These are phyloP conservation scores for Anthracocystis panici-leucophaei DNA, from an alignment of 1,284 basidiomycete species.

Conservation along the genomic window DNA sequence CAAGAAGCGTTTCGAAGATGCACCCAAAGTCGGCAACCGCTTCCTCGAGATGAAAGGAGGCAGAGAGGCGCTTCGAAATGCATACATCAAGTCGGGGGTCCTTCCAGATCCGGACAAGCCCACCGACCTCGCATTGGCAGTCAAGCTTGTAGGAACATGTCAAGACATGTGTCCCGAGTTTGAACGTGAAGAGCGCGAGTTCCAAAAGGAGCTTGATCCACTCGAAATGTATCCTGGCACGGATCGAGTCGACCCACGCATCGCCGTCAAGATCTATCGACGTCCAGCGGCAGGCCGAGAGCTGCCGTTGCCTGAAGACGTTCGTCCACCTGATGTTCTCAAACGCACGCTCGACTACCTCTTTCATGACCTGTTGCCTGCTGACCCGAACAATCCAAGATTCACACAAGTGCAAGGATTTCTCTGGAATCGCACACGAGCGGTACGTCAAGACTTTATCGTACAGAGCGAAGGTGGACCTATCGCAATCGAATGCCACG, in stretches of 20 bases:
- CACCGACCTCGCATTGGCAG: conserved; percentile 85
- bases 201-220: conserved; percentile 86
- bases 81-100: conserved; percentile 83
- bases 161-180: conserved; percentile 93
- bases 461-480: conserved; percentile 86
- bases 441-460: conserved; percentile 92
- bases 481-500: conserved; percentile 88
- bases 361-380: conserved; percentile 82
- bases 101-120: conserved; percentile 86
- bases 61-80: conserved; percentile 74
- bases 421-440: conserved; percentile 89
- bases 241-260: conserved; percentile 81
- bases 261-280: conserved; percentile 94
- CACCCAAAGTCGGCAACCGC: conserved; percentile 52
- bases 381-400: conserved; percentile 72
- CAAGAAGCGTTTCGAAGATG: conserved; percentile 55
- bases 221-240: conserved; percentile 77
- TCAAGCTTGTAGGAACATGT: conserved; percentile 90
- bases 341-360: conserved; percentile 90
- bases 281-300: conserved; percentile 90
- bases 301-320: conserved; percentile 84
- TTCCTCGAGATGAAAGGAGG: conserved; percentile 53
- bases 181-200: conserved; percentile 89
- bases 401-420: conserved; percentile 83
- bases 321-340: conserved; percentile 86